Percentiles rank a stretch among this genome's conserved stretches.
phyloP scores from a whole-genome alignment of 192 early-diverging fungal genomes.

The Podochytrium sp. region DNA sequence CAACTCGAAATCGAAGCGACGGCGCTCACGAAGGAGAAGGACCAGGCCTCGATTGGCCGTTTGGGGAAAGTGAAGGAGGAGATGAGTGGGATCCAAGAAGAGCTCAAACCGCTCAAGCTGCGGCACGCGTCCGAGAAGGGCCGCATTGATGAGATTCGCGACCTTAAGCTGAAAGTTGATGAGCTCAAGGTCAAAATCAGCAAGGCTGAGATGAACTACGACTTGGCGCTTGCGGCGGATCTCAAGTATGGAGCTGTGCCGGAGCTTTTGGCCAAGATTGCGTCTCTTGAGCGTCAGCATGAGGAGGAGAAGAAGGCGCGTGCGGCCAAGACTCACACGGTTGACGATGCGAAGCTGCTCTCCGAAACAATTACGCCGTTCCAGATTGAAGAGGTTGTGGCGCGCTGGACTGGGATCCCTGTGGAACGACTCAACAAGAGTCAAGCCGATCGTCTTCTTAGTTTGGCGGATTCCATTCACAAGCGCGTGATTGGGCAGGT shows the following conservation, averaged over 20 bases:
- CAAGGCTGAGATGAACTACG: conserved; percentile 83
- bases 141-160: conserved; percentile 86
- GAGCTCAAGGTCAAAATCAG: conserved; percentile 80
- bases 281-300: conserved; percentile 69
- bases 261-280: conserved; percentile 78
- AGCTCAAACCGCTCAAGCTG: conserved; percentile 86
- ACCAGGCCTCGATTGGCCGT: conserved; percentile 76
- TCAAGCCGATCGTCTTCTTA: conserved; percentile 83
- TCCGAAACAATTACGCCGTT: conserved; percentile 88
- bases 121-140: conserved; percentile 85
- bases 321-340: conserved; percentile 46
- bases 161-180: conserved; percentile 86
- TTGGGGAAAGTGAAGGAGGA: conserved; percentile 81
- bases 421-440: conserved; percentile 85
- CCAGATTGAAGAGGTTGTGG: conserved; percentile 92
- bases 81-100: conserved; percentile 79
- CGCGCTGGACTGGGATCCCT: conserved; percentile 97
- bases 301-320: conserved; percentile 65
- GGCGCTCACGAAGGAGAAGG: conserved; percentile 93
- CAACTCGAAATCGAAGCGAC: conserved; percentile 96
- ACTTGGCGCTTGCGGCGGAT: conserved; percentile 89
- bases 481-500: conserved; percentile 92
- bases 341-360: conserved; percentile 55
- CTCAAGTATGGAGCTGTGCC: conserved; percentile 94
- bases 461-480: conserved; percentile 75